Evolutionary conservation across 2,329 filamentous ascomycete genomes (phyloP), one percentile per base, ranked within the genome.

Genomic region (Graphilbum sp.): DNA sequence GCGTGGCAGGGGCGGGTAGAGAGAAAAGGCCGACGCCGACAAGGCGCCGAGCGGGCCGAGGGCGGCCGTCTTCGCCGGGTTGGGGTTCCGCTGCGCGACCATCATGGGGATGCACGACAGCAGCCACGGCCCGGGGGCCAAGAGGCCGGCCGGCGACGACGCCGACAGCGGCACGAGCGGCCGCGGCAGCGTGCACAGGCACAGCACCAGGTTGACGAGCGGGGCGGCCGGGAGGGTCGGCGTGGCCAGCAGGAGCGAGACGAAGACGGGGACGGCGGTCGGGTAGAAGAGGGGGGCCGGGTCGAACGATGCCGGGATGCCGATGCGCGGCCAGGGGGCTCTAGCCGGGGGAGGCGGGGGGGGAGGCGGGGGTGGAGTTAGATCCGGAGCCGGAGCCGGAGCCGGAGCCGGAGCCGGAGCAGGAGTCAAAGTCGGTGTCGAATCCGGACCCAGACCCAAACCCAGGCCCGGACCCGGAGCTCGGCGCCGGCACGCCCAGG

Each of bases 261-360:
- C 79, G 34, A 87, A 66, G 15, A 87, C 59, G 1, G 87, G 84
- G 23, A 94, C 66, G 3, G 77, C 58, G 6, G 79, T 69, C 16
- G 88, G 88, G 53, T 95, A 96, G 41, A 95, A 58, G n/a, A 94
- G 66, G 11, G 87, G 84, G 7, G 88, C 88, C 3, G 86, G 87
- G 51, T 96, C 88, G 56, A 95, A 93, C n/a, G 72, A 67, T 4
- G 74, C 61, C 1, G 86, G 85, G 29, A 94, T 7, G n/a, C n/a
- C 4, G 11, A 29, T 5, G 8, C 13, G 7, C 62, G 23, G 53
- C 52, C 27, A 77, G 24, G 27, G 17, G n/a, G n/a, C n/a, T n/a
- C n/a, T n/a, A n/a, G n/a, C n/a, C n/a, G n/a, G n/a, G n/a, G n/a
- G n/a, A n/a, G n/a, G n/a, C n/a, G n/a, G n/a, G n/a, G n/a, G n/a